These are phyloP conservation scores for Ballota nigra DNA, from an alignment of 257 asterid species.

Conservation along the genomic window DNA sequence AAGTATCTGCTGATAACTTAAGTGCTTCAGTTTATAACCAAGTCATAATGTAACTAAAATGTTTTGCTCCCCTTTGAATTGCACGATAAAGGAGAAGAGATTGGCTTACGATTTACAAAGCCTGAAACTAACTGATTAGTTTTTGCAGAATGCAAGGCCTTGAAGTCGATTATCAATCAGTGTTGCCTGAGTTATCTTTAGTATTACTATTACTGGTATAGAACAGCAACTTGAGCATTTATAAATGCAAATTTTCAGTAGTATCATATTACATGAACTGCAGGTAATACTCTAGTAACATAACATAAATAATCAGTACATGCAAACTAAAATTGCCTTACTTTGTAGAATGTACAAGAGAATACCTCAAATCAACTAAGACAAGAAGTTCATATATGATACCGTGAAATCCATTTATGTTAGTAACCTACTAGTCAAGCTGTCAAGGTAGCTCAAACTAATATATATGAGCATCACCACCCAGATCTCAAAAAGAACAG, in stretches of 20 bases:
- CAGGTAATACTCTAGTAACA: background rate
- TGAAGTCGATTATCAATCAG: background rate
- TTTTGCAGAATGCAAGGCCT: background rate
- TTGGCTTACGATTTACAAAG: background rate
- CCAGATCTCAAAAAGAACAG: background rate
- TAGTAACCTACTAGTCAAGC: background rate
- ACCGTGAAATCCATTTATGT: background rate
- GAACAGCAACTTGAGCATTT: slow-evolving; percentile 1
- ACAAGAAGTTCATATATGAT: background rate
- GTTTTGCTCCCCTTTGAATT: background rate
- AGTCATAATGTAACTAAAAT: background rate
- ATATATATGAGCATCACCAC: background rate
- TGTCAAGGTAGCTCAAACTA: background rate
- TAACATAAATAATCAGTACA: background rate
- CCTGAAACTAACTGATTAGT: background rate
- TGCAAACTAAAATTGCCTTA: background rate
- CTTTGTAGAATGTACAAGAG: background rate
- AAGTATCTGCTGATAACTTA: slow-evolving; percentile 2
- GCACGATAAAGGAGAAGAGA: slow-evolving; percentile 34
- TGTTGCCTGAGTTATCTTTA: slow-evolving; percentile 12
- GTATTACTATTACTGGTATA: background rate
- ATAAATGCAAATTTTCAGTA: background rate
- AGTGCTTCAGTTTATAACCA: slow-evolving; percentile 12
- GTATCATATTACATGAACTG: background rate
- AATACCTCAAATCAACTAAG: background rate